Evolutionary conservation across 352 stramenopile species (phyloP).

Genomic region (Phytopythium boreale): DNA sequence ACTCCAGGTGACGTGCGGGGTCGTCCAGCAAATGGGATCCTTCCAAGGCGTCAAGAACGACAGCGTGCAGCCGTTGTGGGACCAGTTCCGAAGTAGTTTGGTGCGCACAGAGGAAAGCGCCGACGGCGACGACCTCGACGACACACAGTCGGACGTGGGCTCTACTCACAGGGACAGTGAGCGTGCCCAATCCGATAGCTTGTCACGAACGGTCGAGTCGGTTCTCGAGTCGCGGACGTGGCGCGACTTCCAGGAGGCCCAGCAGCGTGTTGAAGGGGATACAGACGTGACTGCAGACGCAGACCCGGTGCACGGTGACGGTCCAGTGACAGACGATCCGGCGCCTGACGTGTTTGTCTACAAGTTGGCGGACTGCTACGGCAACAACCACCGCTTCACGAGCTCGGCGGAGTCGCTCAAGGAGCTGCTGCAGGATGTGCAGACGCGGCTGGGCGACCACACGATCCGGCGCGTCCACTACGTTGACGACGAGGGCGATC

Average conservation of each 20-base stretch:
- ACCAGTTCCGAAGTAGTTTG: slow-evolving; percentile 68
- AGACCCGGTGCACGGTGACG: slow-evolving; percentile 21
- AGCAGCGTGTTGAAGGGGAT: neutral
- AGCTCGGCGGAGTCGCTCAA: slow-evolving; percentile 75
- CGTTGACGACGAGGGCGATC: slow-evolving; percentile 80
- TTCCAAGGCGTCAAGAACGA: slow-evolving; percentile 70
- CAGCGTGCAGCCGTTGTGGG: slow-evolving; percentile 71
- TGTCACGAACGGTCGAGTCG: slow-evolving; percentile 15
- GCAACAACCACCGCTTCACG: slow-evolving; percentile 84
- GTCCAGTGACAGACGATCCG: slow-evolving; percentile 14
- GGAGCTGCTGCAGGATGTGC: slow-evolving; percentile 65
- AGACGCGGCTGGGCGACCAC: slow-evolving; percentile 68
- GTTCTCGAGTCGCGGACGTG: slow-evolving; percentile 38
- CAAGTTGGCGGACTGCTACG: slow-evolving; percentile 80
- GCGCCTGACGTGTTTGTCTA: slow-evolving; percentile 68
- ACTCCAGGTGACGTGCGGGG: slow-evolving; percentile 90
- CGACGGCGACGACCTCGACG: slow-evolving; percentile 35
- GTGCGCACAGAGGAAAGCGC: slow-evolving; percentile 29
- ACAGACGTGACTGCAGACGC: neutral
- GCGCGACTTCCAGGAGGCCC: slow-evolving; percentile 37
- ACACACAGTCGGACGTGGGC: slow-evolving; percentile 2
- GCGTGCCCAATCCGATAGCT: neutral
- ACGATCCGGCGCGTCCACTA: slow-evolving; percentile 79
- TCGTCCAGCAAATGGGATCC: slow-evolving; percentile 81
- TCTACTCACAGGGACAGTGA: neutral